Evolutionary conservation across 1,284 basidiomycete genomes (phyloP).

Genomic region (Tylopilus orsonianus): DNA sequence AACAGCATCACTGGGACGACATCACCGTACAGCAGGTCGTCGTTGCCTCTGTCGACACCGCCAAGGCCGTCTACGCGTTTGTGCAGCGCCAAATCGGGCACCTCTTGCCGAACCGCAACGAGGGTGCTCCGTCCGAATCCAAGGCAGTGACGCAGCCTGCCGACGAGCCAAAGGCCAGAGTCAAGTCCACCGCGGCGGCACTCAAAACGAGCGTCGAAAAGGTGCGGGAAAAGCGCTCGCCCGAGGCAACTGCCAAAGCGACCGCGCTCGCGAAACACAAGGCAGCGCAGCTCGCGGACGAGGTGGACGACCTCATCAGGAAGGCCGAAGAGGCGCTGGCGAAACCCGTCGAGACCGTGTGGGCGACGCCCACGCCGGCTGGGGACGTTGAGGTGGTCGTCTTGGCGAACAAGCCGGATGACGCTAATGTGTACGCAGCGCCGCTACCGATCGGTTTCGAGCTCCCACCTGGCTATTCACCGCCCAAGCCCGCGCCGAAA

Average conservation of each 20-base stretch:
- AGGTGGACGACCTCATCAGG: conserved; percentile 61
- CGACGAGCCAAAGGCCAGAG: conserved; percentile 46
- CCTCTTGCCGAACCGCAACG: conserved; percentile 24
- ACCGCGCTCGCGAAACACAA: conserved; percentile 48
- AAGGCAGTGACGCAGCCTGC: conserved; percentile 33
- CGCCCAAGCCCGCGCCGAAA: conserved; percentile 49
- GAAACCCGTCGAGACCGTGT: conserved; percentile 36
- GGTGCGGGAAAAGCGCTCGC: conserved; percentile 38
- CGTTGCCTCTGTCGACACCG: conserved; percentile 52
- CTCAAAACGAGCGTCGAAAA: conserved; percentile 54
- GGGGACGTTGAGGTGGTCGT: conserved; percentile 27
- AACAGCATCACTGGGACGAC: conserved; percentile 76
- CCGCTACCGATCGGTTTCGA: conserved; percentile 90
- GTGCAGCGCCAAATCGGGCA: conserved; percentile 44
- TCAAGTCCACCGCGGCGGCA: conserved; percentile 44
- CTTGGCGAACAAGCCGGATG: conserved; percentile 35
- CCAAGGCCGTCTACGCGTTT: conserved; percentile 52
- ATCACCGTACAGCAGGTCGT: conserved; percentile 61
- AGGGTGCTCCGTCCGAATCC: no score
- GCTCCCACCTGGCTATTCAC: conserved; percentile 82
- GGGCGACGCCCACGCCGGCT: conserved; percentile 17
- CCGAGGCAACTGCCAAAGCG: conserved; percentile 42
- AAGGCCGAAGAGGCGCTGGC: conserved; percentile 70
- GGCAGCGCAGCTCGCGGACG: conserved; percentile 55
- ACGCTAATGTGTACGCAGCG: conserved; percentile 57